Evolutionary conservation across 2,329 filamentous ascomycete genomes (phyloP), one percentile per base, ranked within the genome.

Genomic region (Fusarium sp.): DNA sequence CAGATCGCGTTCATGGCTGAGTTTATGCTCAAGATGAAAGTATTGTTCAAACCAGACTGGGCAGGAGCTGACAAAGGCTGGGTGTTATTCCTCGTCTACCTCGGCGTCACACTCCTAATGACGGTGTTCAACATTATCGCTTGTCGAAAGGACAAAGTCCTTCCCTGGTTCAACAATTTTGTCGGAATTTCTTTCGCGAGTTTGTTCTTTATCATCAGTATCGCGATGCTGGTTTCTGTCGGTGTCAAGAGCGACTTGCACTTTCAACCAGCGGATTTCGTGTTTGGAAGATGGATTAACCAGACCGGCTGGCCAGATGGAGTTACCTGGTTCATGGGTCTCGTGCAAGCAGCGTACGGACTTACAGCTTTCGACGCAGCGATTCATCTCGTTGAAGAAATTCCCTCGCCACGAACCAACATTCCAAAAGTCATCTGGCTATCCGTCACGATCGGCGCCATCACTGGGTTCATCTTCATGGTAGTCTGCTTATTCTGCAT

Each of bases 361-460:
- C 64, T 77, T 4, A 74, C 74, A 2, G 86, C 86, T 3, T 88
- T 88, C 66, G 87, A 89, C 70, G 84, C 86, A 0, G 86, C 87
- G 34, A 87, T 88, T 40, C 87, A 89, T 73, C 83, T 88, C 80
- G 83, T 86, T 4, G 86, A 88, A 67, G 86, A 88, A 70, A 85
- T 88, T 3, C 86, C 86, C 2, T 77, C 80, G 6, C 86, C 86
- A 2, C 77, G 85, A 30, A 82, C 77, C 37, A 87, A 86, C 58
- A 83, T 83, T 0, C 86, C 86, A 0, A 79, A 79, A 18, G 82
- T 85, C 5, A 87, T 88, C 66, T 87, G 82, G 79, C 80, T 87
- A 20, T 83, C 86, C 0, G 83, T 88, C 1, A 64, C 82, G 1
- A 80, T 81, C n/a, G 82, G 84, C 34, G 83, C 84, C n/a, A 49